Conservation (phyloP, 2,329 filamentous ascomycete species). For the Sporothrix humicola region DNA sequence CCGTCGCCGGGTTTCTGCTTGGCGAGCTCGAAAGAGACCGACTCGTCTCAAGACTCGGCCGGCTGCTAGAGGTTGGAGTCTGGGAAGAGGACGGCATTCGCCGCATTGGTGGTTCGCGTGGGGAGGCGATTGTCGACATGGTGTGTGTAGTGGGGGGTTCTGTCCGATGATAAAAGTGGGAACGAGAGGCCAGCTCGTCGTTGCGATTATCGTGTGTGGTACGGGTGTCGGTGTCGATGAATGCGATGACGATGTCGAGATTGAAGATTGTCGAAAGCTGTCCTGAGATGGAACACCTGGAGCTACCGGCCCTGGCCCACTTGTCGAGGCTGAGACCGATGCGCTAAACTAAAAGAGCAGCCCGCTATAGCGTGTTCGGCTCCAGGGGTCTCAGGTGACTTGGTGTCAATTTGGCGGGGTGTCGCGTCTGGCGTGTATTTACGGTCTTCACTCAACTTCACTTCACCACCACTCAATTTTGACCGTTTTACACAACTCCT, state of each 20-base stretch:
- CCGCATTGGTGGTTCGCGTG: slow-evolving; percentile 65
- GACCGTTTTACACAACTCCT: not conserved
- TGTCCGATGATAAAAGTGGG: not conserved
- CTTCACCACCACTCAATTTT: not conserved
- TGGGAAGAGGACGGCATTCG: slow-evolving; percentile 55
- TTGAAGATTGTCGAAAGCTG: not conserved
- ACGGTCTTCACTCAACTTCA: not conserved
- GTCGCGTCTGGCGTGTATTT: not conserved
- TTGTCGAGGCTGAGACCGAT: not conserved
- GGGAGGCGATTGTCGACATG: slow-evolving; percentile 71
- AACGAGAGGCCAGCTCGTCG: slow-evolving; percentile 25
- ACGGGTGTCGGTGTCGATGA: not conserved
- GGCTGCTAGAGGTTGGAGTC: slow-evolving; percentile 75
- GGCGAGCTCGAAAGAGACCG: slow-evolving; percentile 66
- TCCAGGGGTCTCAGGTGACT: slow-evolving; percentile 28
- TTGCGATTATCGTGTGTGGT: not conserved
- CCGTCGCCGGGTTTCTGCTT: slow-evolving; percentile 47
- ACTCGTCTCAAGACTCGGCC: slow-evolving; percentile 71
- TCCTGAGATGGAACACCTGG: not conserved
- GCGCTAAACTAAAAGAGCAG: not conserved
- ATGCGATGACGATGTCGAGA: not conserved
- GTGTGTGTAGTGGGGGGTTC: slow-evolving; percentile 13
- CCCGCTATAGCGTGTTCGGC: not conserved
- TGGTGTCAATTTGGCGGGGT: slow-evolving; percentile 27
- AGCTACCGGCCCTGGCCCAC: not conserved